Conservation (phyloP, 306 rosid genomes). For the Trifolium dubium region DNA sequence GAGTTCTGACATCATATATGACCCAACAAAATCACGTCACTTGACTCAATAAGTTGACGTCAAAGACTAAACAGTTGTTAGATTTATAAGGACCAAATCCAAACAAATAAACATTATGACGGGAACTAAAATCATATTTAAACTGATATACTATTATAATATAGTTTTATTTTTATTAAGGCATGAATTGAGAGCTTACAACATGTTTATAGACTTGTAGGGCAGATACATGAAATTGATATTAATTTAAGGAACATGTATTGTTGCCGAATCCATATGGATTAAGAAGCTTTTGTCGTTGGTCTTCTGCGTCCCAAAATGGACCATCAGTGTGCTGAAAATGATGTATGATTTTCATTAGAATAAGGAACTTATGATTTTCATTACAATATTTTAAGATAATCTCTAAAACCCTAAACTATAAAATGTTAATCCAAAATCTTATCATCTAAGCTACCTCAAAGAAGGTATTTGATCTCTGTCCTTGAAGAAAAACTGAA, state of each 20-base stretch:
- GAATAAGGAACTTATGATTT: conserved; percentile 21
- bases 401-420: background rate
- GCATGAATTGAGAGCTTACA: conserved; percentile 65
- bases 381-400: conserved; percentile 25
- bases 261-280: conserved; percentile 70
- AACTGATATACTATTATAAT: too few species aligned
- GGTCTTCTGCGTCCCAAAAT: conserved; percentile 80
- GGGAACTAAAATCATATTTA: too few species aligned
- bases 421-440: background rate
- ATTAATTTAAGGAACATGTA: conserved; percentile 61
- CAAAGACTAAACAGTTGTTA: too few species aligned
- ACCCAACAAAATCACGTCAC: too few species aligned
- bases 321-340: conserved; percentile 69
- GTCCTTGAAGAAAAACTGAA: conserved; percentile 55
- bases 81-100: too few species aligned
- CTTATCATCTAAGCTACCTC: conserved; percentile 49
- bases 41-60: too few species aligned
- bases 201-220: conserved; percentile 40
- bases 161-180: background rate
- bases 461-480: conserved; percentile 49
- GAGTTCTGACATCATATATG: too few species aligned
- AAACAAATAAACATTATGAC: too few species aligned
- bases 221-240: conserved; percentile 41
- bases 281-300: conserved; percentile 69
- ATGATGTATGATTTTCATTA: conserved; percentile 43